phyloP scores from a whole-genome alignment of 2,329 filamentous ascomycete species.

The Fusarium sp. region DNA sequence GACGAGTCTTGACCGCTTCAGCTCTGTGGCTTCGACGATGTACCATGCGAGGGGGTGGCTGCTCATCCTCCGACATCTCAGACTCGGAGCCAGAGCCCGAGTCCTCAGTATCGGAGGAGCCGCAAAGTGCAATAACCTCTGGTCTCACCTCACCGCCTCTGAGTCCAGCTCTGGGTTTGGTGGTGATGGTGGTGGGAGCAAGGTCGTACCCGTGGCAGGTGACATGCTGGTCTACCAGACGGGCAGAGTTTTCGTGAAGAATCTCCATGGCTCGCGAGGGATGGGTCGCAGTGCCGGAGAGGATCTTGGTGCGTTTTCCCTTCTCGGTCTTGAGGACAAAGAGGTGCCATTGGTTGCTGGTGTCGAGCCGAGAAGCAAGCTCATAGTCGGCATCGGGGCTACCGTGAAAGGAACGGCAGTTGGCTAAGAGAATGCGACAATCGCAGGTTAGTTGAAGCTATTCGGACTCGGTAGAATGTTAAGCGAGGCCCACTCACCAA shows the following conservation, averaged over 20 bases:
- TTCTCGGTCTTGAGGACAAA: conserved; percentile 42
- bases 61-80: conserved; percentile 29
- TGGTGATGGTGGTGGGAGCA: conserved; percentile 17
- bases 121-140: conserved; percentile 34
- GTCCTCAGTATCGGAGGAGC: conserved; percentile 35
- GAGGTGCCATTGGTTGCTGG: conserved; percentile 40
- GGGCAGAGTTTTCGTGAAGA: conserved; percentile 53
- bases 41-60: conserved; percentile 3
- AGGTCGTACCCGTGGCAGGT: conserved; percentile 49
- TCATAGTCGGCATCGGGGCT: conserved; percentile 36
- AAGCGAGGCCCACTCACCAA: conserved; percentile 8
- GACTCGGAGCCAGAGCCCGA: conserved; percentile 40
- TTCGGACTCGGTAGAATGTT: background rate
- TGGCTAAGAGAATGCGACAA: conserved; percentile 31
- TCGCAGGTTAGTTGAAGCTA: background rate
- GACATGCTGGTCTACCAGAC: conserved; percentile 49
- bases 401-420: conserved; percentile 43
- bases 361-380: conserved; percentile 40
- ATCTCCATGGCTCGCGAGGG: conserved; percentile 49
- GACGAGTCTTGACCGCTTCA: conserved; percentile 24
- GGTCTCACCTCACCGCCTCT: conserved; percentile 22
- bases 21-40: conserved; percentile 20
- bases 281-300: conserved; percentile 48
- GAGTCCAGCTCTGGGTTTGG: conserved; percentile 14
- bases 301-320: conserved; percentile 43